A percentile compares a stretch with the other conserved stretches of the same genome.
phyloP scores from a whole-genome alignment of 1,284 basidiomycete species.

The Tetrapyrgos nigripes region DNA sequence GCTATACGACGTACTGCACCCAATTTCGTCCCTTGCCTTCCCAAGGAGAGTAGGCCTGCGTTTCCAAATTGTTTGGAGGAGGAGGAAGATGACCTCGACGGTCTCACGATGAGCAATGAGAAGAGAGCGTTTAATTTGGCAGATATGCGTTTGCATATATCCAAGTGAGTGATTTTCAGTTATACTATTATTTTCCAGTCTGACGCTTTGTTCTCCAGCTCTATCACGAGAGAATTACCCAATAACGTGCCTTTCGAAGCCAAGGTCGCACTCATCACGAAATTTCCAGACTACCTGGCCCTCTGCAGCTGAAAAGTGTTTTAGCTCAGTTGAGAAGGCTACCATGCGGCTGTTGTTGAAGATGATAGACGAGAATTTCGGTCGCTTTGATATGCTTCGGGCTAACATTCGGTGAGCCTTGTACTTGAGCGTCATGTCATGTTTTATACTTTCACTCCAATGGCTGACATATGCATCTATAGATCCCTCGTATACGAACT shows the following conservation, averaged over 20 bases:
- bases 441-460: no score
- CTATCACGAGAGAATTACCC: constrained; percentile 39
- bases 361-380: constrained; percentile 32
- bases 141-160: constrained; percentile 38
- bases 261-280: constrained; percentile 33
- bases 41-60: neutral
- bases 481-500: constrained; percentile 32
- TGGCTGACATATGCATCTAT: neutral
- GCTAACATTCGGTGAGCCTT: constrained; percentile 35
- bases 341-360: constrained; percentile 16
- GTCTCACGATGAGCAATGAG: neutral
- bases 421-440: neutral
- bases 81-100: constrained; percentile 3
- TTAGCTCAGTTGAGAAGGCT: constrained; percentile 30
- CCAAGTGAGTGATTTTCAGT: constrained; percentile 29
- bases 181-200: neutral
- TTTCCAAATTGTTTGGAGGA: constrained; percentile 12
- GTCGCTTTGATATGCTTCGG: constrained; percentile 34
- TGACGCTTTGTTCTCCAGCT: constrained; percentile 20
- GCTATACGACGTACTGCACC: constrained; percentile 39
- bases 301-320: constrained; percentile 31
- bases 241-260: constrained; percentile 39
- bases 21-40: constrained; percentile 29
- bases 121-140: constrained; percentile 28
- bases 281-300: constrained; percentile 42